phyloP scores from a whole-genome alignment of 1,284 basidiomycete genomes.

The Thecaphora thlaspeos region DNA sequence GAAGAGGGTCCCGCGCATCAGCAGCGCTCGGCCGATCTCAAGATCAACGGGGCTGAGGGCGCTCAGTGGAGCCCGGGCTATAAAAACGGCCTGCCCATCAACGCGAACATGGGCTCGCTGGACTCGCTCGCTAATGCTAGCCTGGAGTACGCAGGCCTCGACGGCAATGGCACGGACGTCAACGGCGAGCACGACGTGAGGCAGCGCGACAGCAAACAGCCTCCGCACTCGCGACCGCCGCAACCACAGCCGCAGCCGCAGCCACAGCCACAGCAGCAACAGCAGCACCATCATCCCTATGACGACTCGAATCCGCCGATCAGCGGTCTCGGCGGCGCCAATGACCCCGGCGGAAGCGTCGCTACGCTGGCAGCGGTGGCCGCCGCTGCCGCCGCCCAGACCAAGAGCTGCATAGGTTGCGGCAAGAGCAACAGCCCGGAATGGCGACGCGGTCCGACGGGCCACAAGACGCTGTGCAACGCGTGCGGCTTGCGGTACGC shows the following conservation, averaged over 20 bases:
- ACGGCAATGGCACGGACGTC: background rate
- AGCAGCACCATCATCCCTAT: background rate
- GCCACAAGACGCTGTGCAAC: constrained; percentile 56
- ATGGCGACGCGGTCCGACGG: constrained; percentile 71
- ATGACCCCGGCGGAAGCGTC: constrained; percentile 7
- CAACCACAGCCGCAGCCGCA: constrained; percentile 7
- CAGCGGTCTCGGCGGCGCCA: constrained; percentile 1
- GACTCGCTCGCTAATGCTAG: constrained; percentile 18
- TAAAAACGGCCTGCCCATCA: background rate
- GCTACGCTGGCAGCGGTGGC: constrained; percentile 20
- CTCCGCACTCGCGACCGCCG: constrained; percentile 1
- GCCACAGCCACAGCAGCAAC: too few relatives aligned
- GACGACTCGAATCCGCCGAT: constrained; percentile 2
- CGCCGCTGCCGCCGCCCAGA: constrained; percentile 11
- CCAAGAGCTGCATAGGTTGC: constrained; percentile 55
- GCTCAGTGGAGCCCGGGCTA: background rate
- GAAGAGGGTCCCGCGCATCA: too few relatives aligned
- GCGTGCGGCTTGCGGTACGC: constrained; percentile 55
- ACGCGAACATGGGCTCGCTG: background rate
- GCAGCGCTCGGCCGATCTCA: background rate
- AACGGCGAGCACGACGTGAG: too few relatives aligned
- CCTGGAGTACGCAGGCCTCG: constrained; percentile 14
- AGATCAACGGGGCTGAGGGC: background rate
- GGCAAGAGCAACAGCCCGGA: constrained; percentile 73
- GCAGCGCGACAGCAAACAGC: constrained; percentile 10